Conservation (phyloP, 2,329 filamentous ascomycete species). For the Penicillium vulpinum region DNA sequence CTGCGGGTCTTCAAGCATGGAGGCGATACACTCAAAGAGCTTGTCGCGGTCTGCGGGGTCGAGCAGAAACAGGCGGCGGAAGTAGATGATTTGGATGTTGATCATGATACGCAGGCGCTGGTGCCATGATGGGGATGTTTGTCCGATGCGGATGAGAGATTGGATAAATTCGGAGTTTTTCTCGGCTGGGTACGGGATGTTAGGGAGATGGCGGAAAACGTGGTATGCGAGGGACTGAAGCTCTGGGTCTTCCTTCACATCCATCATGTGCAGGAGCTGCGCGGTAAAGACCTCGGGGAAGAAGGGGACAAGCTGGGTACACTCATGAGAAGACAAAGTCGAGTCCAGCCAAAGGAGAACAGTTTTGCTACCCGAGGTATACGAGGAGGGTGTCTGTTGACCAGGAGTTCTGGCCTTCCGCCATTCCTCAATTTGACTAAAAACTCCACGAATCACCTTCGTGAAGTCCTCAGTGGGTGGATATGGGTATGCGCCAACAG, state of each 20-base stretch:
- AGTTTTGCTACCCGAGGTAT: constrained; percentile 95
- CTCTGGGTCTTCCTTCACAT: constrained; percentile 97
- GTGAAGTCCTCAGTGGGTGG: constrained; percentile 72
- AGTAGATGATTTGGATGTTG: constrained; percentile 99
- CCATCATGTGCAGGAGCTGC: constrained; percentile 98
- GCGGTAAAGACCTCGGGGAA: constrained; percentile 89
- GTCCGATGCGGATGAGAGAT: constrained; percentile 83
- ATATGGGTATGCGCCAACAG: constrained; percentile 83
- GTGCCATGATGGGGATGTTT: constrained; percentile 84
- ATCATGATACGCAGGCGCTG: constrained; percentile 91
- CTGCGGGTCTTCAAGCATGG: constrained; percentile 89
- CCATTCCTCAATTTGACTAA: constrained; percentile 81
- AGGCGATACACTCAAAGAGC: constrained; percentile 88
- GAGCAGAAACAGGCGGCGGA: constrained; percentile 90
- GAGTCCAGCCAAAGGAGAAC: constrained; percentile 93
- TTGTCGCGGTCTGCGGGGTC: constrained; percentile 70
- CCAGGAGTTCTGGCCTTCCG: constrained; percentile 78
- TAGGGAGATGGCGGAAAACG: constrained; percentile 93
- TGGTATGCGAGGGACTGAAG: constrained; percentile 92
- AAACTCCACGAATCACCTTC: constrained; percentile 70
- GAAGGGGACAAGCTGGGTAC: constrained; percentile 84
- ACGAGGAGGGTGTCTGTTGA: constrained; percentile 88
- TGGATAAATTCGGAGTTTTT: constrained; percentile 83
- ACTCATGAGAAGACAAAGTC: constrained; percentile 87
- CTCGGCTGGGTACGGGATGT: constrained; percentile 85